Evolutionary conservation across 2,329 filamentous ascomycete genomes (phyloP).

Genomic region (Stachybotrys chlorohalonatus): DNA sequence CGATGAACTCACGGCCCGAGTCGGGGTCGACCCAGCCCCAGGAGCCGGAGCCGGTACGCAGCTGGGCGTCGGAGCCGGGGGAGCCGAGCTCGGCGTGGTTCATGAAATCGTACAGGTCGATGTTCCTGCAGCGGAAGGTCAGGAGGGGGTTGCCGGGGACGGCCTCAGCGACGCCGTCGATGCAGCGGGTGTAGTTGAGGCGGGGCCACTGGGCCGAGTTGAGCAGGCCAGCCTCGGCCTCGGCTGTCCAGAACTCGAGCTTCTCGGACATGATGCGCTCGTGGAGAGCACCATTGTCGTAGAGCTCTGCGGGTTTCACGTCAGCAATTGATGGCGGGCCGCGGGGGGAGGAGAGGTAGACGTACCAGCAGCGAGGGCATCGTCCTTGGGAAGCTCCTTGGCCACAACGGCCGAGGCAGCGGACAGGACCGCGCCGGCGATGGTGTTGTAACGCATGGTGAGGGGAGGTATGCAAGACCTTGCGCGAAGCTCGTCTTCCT

Average conservation of each 20-base stretch:
- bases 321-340: neutral
- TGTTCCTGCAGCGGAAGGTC: constrained; percentile 38
- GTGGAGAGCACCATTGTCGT: constrained; percentile 1
- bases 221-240: neutral
- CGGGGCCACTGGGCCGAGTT: constrained; percentile 1
- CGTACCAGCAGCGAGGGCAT: constrained; percentile 1
- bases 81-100: constrained; percentile 41
- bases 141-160: constrained; percentile 34
- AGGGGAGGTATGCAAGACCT: neutral
- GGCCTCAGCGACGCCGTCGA: constrained; percentile 32
- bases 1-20: constrained; percentile 37
- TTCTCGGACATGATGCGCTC: constrained; percentile 1
- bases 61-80: constrained; percentile 5
- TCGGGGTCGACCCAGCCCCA: constrained; percentile 36
- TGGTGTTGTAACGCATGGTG: constrained; percentile 2
- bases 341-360: neutral
- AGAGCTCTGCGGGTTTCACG: neutral
- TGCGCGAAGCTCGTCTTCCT: neutral
- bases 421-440: neutral
- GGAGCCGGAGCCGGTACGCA: constrained; percentile 24
- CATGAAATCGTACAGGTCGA: constrained; percentile 44
- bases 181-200: constrained; percentile 17
- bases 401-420: constrained; percentile 1
- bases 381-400: constrained; percentile 2
- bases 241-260: neutral